Base-by-base conservation (phyloP, 2,329 filamentous ascomycete genomes). In the Alternaria ethzedia region DNA sequence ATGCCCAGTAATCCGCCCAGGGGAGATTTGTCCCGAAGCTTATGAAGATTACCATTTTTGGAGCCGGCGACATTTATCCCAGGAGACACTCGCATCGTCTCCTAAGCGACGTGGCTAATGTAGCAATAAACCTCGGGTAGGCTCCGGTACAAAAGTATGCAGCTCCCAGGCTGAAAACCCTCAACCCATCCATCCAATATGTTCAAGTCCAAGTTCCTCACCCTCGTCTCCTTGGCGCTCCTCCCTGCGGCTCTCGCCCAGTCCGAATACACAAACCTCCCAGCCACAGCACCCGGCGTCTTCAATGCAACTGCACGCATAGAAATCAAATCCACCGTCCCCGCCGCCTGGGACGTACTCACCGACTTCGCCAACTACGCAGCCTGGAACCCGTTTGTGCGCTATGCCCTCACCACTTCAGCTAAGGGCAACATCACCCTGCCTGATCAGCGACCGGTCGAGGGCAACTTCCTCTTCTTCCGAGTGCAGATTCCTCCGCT, bases 371-470 rank as follows among this genome's bases (percentile, higher is more conserved):
- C 73, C 21, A 41, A 52, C 13, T 78, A 78, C 44, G 52, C 72
- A 43, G 61, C 66, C 36, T 79, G 75, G 75, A 78, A 78, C 46
- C 76, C 75, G 5, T 78, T 77, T 36, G 74, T 76, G 26, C 75
- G 76, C 30, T 63, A 63, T 44, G 68, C 74, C 5, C 63, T 73
- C 54, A 70, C 73, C 23, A 59, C 72, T 10, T 68, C 68, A 13
- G 56, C 70, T 6, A 36, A 59, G 36, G 36, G 36, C 13, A 71
- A 72, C 55, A 25, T 69, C 9, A 71, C 71, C 0, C 64, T 76
- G 6, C 69, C 67, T 6, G 58, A 70, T 4, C 76, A 79, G 58
- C 63, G 65, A 28, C 73, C 75, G 5, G 59, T 66, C 13, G 73
- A 76, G 61, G 68, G 69, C 54, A 59, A 64, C 8, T 63, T 63